Evolutionary conservation across 192 early-diverging fungal species (phyloP), one percentile per base, ranked within the genome.

Genomic region (Dissophora ornata): DNA sequence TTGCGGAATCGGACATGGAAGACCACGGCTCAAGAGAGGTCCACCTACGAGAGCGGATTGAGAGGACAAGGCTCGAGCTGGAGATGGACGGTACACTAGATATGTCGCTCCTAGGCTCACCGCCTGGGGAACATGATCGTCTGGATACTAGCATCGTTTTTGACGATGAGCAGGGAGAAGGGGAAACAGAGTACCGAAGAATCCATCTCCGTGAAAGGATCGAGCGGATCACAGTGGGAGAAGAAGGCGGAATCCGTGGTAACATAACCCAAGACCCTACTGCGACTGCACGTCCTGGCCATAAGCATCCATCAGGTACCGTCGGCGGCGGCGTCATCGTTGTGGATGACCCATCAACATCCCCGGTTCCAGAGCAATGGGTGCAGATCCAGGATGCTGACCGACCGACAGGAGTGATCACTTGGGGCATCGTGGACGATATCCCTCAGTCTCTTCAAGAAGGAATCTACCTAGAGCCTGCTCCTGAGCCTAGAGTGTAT

Each of bases 371-470:
- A 40, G 69, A 47, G 22, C 60, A 62, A 19, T 64, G 61, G 60
- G 15, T 58, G 2, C 29, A 57, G 1, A 45, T 45, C 2, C 32
- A 59, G 9, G 71, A 59, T 2, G 6, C 21, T 11, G 47, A 26
- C 3, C 57, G 16, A 3, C 53, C 48, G 6, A 38, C 55, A 10
- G 63, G 71, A 5, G 57, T 66, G 9, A 59, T 75, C 9, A 67
- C 71, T 3, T 75, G 71, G 71, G 71, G 71, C 0, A 30, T 54
- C 41, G 59, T 41, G 15, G 64, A 61, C 15, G 73, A 67, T n/a
- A 67, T 77, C 24, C 41, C 49, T 12, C 62, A 50, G 41, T 55
- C 48, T 7, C 32, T 55, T 12, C 47, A 54, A 41, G 57, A 41
- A 8, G 50, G 50, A 16, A 11, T 46, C 9, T 22, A 32, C 18